Base-by-base conservation (phyloP, 75 land plant genomes). In the Cunninghamia lanceolata region DNA sequence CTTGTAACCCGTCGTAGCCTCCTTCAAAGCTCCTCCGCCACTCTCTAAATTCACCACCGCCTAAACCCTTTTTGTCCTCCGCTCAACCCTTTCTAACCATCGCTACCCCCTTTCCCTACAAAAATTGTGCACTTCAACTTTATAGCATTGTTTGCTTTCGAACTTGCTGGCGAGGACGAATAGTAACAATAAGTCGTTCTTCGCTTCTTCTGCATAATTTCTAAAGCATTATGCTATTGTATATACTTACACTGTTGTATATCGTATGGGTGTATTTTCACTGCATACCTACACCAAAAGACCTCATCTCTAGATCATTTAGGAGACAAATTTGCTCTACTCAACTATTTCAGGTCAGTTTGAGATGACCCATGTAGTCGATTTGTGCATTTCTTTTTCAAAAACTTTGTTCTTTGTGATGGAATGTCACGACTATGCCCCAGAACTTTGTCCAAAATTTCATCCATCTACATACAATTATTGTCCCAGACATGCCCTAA, bases 71-170 rank as follows among this genome's bases (percentile, higher is more conserved):
- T n/a, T n/a, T n/a, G n/a, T n/a, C n/a, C n/a, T n/a, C n/a, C n/a
- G n/a, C n/a, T n/a, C n/a, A n/a, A n/a, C n/a, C n/a, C n/a, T n/a
- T n/a, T n/a, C n/a, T n/a, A n/a, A n/a, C n/a, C n/a, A n/a, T n/a
- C n/a, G n/a, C n/a, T n/a, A n/a, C 84, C 85, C 73, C 88, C 85
- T 43, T 82, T 88, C 82, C 92, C 90, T 39, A 88, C 86, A 84
- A 87, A 81, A 52, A 88, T 30, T 42, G 85, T 85, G 46, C 90
- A 52, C 87, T 81, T 91, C 80, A 88, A 75, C 92, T 86, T 91
- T 87, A 78, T 73, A 40, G 86, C 86, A 54, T 85, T 82, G 85
- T 75, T 56, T 85, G 81, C 38, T 19, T 32, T 71, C 75, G 75
- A 71, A 71, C 75, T 71, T 34, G 36, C 75, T 34, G 36, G 36